Conservation (phyloP, 345 rosid genomes). For the Eucalyptus camaldulensis region DNA sequence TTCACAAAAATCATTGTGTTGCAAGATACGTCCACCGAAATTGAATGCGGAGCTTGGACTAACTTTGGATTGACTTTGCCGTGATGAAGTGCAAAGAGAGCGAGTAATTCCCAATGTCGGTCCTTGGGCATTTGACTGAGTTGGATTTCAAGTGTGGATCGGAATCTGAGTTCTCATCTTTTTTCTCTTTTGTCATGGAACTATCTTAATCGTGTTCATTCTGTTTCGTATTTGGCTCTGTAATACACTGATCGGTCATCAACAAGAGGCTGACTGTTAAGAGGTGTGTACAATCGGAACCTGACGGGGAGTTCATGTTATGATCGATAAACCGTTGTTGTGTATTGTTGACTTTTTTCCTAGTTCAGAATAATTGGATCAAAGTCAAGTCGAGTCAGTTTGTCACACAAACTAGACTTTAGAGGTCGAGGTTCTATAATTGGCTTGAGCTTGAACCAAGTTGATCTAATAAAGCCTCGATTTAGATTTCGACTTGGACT, state of each 20-base stretch:
- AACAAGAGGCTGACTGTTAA: neutral
- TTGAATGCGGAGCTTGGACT: neutral
- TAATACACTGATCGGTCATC: neutral
- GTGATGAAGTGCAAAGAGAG: neutral
- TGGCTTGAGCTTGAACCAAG: neutral
- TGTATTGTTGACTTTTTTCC: neutral
- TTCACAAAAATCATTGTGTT: neutral
- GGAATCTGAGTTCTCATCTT: neutral
- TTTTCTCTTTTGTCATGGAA: neutral
- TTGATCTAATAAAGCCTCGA: neutral
- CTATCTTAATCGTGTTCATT: neutral
- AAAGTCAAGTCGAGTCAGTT: neutral
- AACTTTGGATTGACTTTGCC: neutral
- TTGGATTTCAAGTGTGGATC: neutral
- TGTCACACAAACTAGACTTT: neutral
- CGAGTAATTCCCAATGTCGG: neutral
- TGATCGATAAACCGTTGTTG: neutral
- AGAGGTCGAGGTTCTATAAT: neutral
- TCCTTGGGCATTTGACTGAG: neutral
- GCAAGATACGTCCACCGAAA: neutral
- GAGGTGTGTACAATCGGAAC: neutral
- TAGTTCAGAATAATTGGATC: neutral
- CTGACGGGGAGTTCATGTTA: neutral
- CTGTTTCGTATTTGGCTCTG: neutral
- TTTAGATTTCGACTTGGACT: neutral